Conservation (phyloP, 768 basidiomycete genomes). For the Gloeostereum incarnatum region DNA sequence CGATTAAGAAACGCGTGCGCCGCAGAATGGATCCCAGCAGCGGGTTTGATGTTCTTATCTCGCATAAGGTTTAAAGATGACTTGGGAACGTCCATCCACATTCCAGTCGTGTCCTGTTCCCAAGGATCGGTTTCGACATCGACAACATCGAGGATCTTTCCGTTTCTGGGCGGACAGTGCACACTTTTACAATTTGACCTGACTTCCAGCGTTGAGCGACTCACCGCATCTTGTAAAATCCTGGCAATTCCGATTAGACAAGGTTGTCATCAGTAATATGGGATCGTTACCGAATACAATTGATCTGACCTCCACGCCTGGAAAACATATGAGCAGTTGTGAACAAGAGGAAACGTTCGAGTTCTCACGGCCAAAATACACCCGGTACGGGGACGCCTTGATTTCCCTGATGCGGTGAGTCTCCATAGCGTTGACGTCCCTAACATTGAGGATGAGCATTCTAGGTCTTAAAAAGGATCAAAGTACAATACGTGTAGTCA, state of each 20-base stretch:
- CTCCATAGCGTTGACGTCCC: conserved; percentile 70
- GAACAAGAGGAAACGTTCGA: conserved; percentile 1
- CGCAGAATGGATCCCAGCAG: conserved; percentile 80
- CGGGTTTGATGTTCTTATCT: conserved; percentile 48
- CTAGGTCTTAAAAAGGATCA: not conserved
- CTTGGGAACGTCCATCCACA: conserved; percentile 71
- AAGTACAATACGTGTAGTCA: conserved; percentile 59
- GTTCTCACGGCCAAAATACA: conserved; percentile 66
- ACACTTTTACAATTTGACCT: not conserved
- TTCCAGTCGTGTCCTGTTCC: conserved; percentile 62
- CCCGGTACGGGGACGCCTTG: conserved; percentile 39
- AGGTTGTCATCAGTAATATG: not conserved
- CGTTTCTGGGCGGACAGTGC: conserved; percentile 32
- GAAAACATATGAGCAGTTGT: not conserved
- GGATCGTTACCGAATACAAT: conserved; percentile 62
- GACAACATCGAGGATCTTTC: conserved; percentile 63
- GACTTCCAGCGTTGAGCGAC: conserved; percentile 3
- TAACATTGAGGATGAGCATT: conserved; percentile 16
- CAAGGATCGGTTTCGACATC: conserved; percentile 73
- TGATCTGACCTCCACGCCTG: conserved; percentile 55
- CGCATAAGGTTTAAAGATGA: conserved; percentile 42
- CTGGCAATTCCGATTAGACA: conserved; percentile 19
- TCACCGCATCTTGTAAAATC: conserved; percentile 75
- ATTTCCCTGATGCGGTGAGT: conserved; percentile 68
- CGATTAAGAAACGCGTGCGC: conserved; percentile 77